Evolutionary conservation across 2,329 filamentous ascomycete genomes (phyloP).

Genomic region (Arthrobotrys iridis): DNA sequence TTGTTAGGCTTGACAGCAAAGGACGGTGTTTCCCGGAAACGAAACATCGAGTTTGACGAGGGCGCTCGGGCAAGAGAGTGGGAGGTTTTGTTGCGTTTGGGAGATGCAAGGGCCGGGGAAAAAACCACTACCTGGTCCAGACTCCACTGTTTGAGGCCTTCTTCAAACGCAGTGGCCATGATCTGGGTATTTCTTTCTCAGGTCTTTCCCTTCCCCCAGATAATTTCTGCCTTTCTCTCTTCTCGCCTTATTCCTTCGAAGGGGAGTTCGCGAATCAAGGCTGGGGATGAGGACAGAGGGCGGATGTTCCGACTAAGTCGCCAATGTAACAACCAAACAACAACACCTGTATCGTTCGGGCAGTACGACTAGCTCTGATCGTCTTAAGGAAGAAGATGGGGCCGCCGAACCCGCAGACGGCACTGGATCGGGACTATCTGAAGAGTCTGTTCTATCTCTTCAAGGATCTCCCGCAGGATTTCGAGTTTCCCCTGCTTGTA

Average conservation of each 20-base stretch:
- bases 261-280: background rate
- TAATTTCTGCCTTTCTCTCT: background rate
- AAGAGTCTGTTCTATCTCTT: slow-evolving; percentile 21
- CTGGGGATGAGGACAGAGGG: background rate
- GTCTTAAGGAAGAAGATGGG: background rate
- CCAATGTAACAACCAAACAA: slow-evolving; percentile 12
- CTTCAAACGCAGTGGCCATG: background rate
- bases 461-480: slow-evolving; percentile 25
- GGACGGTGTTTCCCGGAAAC: no score
- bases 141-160: background rate
- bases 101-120: background rate
- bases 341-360: slow-evolving; percentile 61
- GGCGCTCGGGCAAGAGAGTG: background rate
- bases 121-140: background rate
- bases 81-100: background rate
- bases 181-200: slow-evolving; percentile 7
- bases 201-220: background rate
- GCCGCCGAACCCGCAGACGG: slow-evolving; percentile 39
- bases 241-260: background rate
- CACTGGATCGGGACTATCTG: slow-evolving; percentile 31
- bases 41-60: background rate
- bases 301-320: background rate
- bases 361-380: slow-evolving; percentile 60
- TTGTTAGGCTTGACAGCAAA: no score
- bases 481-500: slow-evolving; percentile 32